phyloP scores from a whole-genome alignment of 2,329 filamentous ascomycete genomes.

The Calonectria pteridis region DNA sequence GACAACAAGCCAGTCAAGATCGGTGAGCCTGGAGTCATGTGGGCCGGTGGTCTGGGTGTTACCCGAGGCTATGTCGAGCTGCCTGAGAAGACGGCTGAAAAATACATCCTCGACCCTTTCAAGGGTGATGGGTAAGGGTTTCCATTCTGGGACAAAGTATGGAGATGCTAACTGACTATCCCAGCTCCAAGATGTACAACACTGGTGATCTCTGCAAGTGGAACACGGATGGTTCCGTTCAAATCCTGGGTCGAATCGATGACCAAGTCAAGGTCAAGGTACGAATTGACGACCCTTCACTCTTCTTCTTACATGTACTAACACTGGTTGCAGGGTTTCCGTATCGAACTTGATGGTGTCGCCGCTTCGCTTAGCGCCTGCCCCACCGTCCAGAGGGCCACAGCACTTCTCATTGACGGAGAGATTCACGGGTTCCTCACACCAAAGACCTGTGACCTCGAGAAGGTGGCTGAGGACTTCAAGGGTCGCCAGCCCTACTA shows the following conservation, averaged over 20 bases:
- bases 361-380: conserved; percentile 60
- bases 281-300: neutral
- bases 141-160: neutral
- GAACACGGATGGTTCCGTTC: conserved; percentile 64
- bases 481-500: conserved; percentile 65
- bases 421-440: conserved; percentile 65
- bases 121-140: conserved; percentile 59
- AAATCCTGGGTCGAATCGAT: conserved; percentile 68
- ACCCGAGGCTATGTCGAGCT: conserved; percentile 68
- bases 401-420: conserved; percentile 59
- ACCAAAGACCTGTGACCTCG: conserved; percentile 48
- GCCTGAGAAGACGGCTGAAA: conserved; percentile 61
- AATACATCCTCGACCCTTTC: conserved; percentile 65
- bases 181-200: conserved; percentile 65
- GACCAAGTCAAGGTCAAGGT: conserved; percentile 73
- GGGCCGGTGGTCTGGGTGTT: conserved; percentile 66
- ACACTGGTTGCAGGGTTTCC: conserved; percentile 59
- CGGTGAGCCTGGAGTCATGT: conserved; percentile 66
- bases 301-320: neutral
- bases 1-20: conserved; percentile 56
- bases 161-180: neutral
- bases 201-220: conserved; percentile 70
- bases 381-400: conserved; percentile 59
- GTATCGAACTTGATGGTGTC: conserved; percentile 72
- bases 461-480: conserved; percentile 54